These are phyloP conservation scores for Solanum dulcamara DNA, from an alignment of 257 asterid species.

Conservation along the genomic window DNA sequence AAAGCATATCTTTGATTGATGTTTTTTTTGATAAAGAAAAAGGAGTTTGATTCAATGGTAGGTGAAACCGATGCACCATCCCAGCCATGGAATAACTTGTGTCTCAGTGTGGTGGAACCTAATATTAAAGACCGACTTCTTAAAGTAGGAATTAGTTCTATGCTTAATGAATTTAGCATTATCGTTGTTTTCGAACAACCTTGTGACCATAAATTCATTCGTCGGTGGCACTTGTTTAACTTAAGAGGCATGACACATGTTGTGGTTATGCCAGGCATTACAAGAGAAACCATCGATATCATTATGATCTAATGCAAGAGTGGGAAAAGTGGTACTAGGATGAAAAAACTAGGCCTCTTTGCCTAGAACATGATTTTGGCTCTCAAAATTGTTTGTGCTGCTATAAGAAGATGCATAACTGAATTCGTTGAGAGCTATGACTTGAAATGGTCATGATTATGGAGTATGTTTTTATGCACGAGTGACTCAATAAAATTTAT, in stretches of 20 bases:
- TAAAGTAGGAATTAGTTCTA: neutral
- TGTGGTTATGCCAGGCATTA: neutral
- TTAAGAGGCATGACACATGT: conserved; percentile 1
- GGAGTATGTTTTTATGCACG: no score
- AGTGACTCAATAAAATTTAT: neutral
- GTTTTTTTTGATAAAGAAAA: neutral
- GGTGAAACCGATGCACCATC: neutral
- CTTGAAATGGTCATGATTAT: no score
- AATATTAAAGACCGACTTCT: neutral
- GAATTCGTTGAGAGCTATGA: no score
- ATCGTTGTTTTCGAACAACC: conserved; percentile 5
- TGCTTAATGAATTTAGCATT: conserved; percentile 7
- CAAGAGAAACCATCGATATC: neutral
- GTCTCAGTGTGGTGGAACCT: neutral
- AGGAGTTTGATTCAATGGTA: neutral
- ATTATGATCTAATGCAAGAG: neutral
- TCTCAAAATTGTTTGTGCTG: neutral
- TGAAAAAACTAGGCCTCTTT: neutral
- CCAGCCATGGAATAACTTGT: neutral
- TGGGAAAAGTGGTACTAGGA: neutral
- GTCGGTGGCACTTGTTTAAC: conserved; percentile 4
- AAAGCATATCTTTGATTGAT: neutral
- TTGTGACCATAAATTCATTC: neutral
- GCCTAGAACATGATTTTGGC: neutral
- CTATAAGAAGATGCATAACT: neutral